A percentile compares a stretch with the other conserved stretches of the same genome.
phyloP scores from a whole-genome alignment of 257 asterid genomes.

The Verbena officinalis region DNA sequence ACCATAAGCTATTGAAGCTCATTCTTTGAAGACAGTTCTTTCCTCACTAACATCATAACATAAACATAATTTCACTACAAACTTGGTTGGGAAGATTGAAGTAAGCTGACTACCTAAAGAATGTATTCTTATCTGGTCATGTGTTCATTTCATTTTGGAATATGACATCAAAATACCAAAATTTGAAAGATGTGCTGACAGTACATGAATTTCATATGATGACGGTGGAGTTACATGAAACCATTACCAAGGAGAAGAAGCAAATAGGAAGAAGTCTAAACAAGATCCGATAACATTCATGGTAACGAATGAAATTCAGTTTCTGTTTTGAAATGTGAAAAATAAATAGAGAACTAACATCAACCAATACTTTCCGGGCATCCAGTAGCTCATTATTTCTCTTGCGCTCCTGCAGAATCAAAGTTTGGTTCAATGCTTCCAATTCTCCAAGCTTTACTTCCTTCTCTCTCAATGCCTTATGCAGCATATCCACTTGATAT shows the following conservation, averaged over 20 bases:
- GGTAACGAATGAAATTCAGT: slow-evolving; percentile 14
- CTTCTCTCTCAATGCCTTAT: slow-evolving; percentile 70
- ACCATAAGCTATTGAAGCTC: too few species aligned
- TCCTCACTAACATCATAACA: too few species aligned
- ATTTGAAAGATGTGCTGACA: too few species aligned
- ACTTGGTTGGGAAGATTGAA: background rate
- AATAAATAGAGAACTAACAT: slow-evolving; percentile 51
- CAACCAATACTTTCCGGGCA: slow-evolving; percentile 86
- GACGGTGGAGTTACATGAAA: too few species aligned
- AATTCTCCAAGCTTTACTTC: slow-evolving; percentile 71
- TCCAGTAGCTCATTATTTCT: slow-evolving; percentile 88
- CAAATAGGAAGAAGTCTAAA: background rate
- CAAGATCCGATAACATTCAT: background rate
- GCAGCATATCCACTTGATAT: slow-evolving; percentile 53
- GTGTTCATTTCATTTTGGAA: too few species aligned
- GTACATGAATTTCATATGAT: too few species aligned
- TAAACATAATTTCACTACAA: too few species aligned
- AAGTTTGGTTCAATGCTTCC: slow-evolving; percentile 60
- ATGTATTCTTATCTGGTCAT: too few species aligned
- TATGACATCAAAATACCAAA: too few species aligned
- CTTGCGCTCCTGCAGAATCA: slow-evolving; percentile 75
- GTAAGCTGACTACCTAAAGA: too few species aligned
- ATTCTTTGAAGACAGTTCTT: too few species aligned
- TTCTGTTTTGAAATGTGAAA: background rate
- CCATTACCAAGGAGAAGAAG: too few species aligned